Evolutionary conservation across 208 protist genomes (phyloP), one percentile per base, ranked within the genome.

Genomic region (Crithidia acanthocephali): DNA sequence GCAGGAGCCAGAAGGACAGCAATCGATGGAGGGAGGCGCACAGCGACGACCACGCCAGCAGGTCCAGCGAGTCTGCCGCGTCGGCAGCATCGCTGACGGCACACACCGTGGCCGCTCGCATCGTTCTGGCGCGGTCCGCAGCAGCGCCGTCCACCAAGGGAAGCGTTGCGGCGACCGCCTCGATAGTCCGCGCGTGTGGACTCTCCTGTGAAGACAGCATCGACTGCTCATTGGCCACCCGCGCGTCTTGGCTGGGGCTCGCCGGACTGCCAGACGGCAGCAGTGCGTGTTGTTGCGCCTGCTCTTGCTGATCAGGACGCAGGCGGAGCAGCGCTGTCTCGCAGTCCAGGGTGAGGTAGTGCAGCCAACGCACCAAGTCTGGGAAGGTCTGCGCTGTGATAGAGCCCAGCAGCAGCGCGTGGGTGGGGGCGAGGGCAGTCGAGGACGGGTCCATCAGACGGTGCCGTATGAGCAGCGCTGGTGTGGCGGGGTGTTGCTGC

Each of bases 371-470:
- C 9, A 76, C 15, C 18, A 76, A 53, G 16, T 10, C n/a, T 0
- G 33, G 28, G 40, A 71, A 63, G 30, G 35, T 23, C 8, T 59
- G 2, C 30, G 35, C n/a, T 4, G 47, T 44, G 16, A 76, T 28
- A 10, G 72, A 76, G 27, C 72, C 72, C 35, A 76, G 72, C 42
- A 76, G 63, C 20, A 76, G 42, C 11, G 53, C 35, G 47, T 76
- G 72, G 11, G 72, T 70, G 33, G 61, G 56, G 32, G 63, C 23
- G 35, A 76, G 56, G 13, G 63, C 44, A 27, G 62, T 58, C 22
- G 40, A 10, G 2, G 44, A 4, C 3, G 64, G 55, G 37, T 76
- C 72, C 20, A 69, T 23, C 45, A 76, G 27, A 22, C 72, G 72
- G 25, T 66, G 51, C 8, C 72, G 72, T 15, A 76, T 58, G 32